Base-by-base conservation (phyloP, 495 filamentous ascomycete species). In the Hyaloscypha finlandica region DNA sequence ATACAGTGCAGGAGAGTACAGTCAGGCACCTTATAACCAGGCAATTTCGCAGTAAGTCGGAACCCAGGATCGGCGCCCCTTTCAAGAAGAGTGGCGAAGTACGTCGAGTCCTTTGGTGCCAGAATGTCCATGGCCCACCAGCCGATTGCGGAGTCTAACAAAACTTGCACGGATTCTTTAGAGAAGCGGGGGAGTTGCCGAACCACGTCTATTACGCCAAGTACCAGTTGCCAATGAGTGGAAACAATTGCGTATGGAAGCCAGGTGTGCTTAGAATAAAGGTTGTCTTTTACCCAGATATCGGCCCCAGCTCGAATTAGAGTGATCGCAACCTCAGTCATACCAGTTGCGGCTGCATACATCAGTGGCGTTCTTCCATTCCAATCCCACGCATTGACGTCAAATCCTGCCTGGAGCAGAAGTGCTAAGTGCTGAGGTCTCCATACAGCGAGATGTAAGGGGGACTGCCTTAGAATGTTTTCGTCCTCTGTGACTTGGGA, bases 331-430 rank as follows among this genome's bases (percentile, higher is more conserved):
- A 48, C 32, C 16, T n/a, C n/a, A n/a, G 32, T 33, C 8, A 9
- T 31, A 29, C 63, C 63, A 9, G 32, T 30, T 58, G 53, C 32
- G 1, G 63, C 54, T 56, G 64, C 57, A 35, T 68, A 63, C 54
- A 69, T 59, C 16, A 69, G 35, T 16, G 67, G 67, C 45, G 67
- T 69, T 8, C 20, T 45, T 32, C 67, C 67, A 64, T 60, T 20
- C 6, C 30, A 12, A 37, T 69, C 67, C 61, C 37, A 29, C 19
- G 63, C 63, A 66, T 69, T 58, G 55, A 69, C 56, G 20, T 69
- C 56, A 14, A 48, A 51, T 33, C 67, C 67, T 12, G 29, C 32
- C 4, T 39, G 29, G 42, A 69, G 37, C 6, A 69, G 63, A 16
- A 58, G 20, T 35, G 33, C 31, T 22, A 65, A 30, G 20, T 65